phyloP scores from a whole-genome alignment of 768 basidiomycete species.

The Mycena belliarum region DNA sequence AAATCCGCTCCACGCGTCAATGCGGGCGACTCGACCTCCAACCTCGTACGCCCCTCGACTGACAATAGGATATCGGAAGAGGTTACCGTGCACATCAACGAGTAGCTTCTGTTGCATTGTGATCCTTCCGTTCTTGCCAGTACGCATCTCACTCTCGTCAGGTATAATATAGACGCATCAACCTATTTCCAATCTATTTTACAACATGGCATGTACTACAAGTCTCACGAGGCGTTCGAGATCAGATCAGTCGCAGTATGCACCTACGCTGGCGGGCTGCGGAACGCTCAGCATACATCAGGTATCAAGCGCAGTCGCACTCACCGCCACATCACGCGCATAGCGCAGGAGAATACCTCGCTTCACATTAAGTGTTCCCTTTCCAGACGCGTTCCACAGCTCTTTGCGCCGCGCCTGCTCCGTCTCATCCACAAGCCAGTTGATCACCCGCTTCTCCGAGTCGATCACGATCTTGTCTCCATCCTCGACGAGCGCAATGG shows the following conservation, averaged over 20 bases:
- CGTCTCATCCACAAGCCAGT: constrained; percentile 71
- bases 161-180: constrained; percentile 2
- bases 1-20: constrained; percentile 9
- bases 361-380: constrained; percentile 63
- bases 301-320: constrained; percentile 29
- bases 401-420: constrained; percentile 60
- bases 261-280: constrained; percentile 80
- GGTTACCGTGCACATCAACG: constrained; percentile 15
- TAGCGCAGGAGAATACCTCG: constrained; percentile 79
- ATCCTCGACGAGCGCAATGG: constrained; percentile 84
- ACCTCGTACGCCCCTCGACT: constrained; percentile 9
- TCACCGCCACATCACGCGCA: constrained; percentile 83
- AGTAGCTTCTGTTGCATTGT: constrained; percentile 8
- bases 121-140: background rate
- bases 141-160: background rate
- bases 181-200: constrained; percentile 11
- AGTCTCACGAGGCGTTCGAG: background rate
- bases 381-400: constrained; percentile 72
- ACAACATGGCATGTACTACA: background rate
- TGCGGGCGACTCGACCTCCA: constrained; percentile 17
- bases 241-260: constrained; percentile 73
- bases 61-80: constrained; percentile 26
- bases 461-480: constrained; percentile 82
- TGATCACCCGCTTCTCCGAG: constrained; percentile 59
- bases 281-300: constrained; percentile 3